Evolutionary conservation across 495 filamentous ascomycete species (phyloP), one percentile per base, ranked within the genome.

Genomic region (Talaromyces stipitatus): DNA sequence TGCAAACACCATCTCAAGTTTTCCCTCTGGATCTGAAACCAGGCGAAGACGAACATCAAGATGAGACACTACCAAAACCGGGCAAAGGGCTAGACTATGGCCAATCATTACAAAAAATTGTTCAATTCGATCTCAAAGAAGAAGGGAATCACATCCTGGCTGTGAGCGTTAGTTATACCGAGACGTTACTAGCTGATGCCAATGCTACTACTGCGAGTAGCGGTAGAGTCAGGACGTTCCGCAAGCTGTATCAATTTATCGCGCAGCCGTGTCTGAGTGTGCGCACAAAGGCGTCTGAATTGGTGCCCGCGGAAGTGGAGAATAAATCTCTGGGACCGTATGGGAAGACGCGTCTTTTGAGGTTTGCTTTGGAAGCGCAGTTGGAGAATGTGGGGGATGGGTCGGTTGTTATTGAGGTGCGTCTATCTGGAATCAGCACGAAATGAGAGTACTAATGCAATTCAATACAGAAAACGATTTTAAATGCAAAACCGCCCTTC

Each of bases 171-270:
- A 91, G 86, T 50, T 98, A 98, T 70, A 90, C 85, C 29, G 84
- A 87, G 65, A 84, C 78, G 10, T 58, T 69, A 50, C 69, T 79
- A 43, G 72, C 69, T 47, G 62, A 69, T 55, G 81, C 87, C 57
- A 77, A 78, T 2, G 82, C 27, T 29, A 24, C 28, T 3, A 14
- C 48, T 1, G 48, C 48, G 1, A 30, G 48, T 20, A 82, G 81
- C 54, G 88, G 86, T 29, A 79, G 90, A 36, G 84, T 87, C 23
- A 77, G 95, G 58, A 96, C 89, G 11, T 98, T 97, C 67, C 76
- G 92, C 60, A 98, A 98, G 70, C 71, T 98, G 58, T 98, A 98
- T 68, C 95, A 97, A 69, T 98, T 98, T 65, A 85, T 92, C 22
- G 92, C 91, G 48, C 90, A 92, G 70, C 85, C 86, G 55, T 89